Evolutionary conservation across 176 grass and related monocot genomes (phyloP), one percentile per base, ranked within the genome.

Genomic region (Carex scoparia): DNA sequence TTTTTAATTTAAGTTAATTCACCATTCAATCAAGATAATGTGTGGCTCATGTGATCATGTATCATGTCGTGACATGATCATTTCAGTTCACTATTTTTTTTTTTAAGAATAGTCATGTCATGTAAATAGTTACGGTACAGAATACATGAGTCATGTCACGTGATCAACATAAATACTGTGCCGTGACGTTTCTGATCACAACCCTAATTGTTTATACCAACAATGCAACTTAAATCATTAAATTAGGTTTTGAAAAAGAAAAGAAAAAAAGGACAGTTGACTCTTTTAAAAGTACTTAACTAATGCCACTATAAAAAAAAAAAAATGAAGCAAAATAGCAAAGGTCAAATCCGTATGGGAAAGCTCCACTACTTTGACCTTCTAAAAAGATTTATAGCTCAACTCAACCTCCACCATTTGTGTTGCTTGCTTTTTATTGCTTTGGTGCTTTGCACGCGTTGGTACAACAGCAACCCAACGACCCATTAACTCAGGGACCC

Each of bases 381-480:
- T 58, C 30, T 33, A 79, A 79, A 79, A 79, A 56, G 74, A 23
- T 82, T 27, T 46, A 46, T 82, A 48, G 79, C n/a, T 49, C 42
- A 48, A 49, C 35, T 49, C 79, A 65, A 82, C 37, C 79, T 82
- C 79, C 65, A 82, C 79, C 79, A 65, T 65, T 82, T 64, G 57
- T 65, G 59, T 65, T 51, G 60, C 79, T 30, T 48, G 13, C 38
- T 65, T 81, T 65, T 49, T 49, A 65, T 18, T 7, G 1, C 49
- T 72, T 65, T 65, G 79, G 79, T 81, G 79, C 61, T 63, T 42
- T 64, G 79, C 79, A 81, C 74, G 74, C 74, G 74, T 35, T 78
- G 74, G 51, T 79, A 58, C 30, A 79, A 58, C 53, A 57, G 13
- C 13, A 78, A 57, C 13, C 11, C 4, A 32, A 27, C 73, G 31